phyloP scores from a whole-genome alignment of 192 early-diverging fungal species.

The Coemansia aciculifera region DNA sequence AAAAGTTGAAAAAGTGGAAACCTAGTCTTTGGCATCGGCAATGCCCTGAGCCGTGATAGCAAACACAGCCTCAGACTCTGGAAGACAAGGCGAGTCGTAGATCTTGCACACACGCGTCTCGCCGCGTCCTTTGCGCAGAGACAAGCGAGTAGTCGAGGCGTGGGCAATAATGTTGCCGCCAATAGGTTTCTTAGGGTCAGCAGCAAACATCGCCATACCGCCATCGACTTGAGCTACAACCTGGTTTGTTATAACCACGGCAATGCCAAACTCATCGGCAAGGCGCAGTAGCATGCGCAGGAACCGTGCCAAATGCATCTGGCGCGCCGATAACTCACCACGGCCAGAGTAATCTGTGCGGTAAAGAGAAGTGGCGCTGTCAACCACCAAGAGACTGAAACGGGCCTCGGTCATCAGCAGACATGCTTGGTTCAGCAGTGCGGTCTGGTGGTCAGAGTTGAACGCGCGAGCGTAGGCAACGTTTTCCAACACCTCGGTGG shows the following conservation, averaged over 20 bases:
- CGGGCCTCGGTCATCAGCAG: constrained; percentile 88
- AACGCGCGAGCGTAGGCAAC: constrained; percentile 93
- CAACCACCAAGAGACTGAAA: constrained; percentile 86
- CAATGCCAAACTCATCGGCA: constrained; percentile 97
- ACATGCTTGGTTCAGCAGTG: constrained; percentile 80
- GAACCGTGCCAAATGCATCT: constrained; percentile 93
- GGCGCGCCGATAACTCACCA: constrained; percentile 91
- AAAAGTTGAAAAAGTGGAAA: neutral
- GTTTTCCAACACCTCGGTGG: constrained; percentile 89
- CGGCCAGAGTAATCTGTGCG: constrained; percentile 96
- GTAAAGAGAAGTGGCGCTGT: constrained; percentile 90
- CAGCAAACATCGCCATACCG: constrained; percentile 79
- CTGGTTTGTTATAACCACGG: constrained; percentile 97
- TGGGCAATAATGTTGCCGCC: constrained; percentile 99
- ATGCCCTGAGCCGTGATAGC: constrained; percentile 88
- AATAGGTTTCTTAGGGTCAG: constrained; percentile 93
- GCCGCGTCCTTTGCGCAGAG: constrained; percentile 85
- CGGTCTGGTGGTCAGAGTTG: constrained; percentile 93
- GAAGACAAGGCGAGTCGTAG: constrained; percentile 94
- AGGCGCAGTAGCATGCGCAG: constrained; percentile 79
- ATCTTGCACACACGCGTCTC: constrained; percentile 95
- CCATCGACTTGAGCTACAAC: constrained; percentile 95
- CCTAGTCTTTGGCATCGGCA: constrained; percentile 78
- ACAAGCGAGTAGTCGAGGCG: constrained; percentile 93
- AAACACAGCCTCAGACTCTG: constrained; percentile 91